Base-by-base conservation (phyloP, 1,284 basidiomycete species). In the Phellopilus nigrolimitatus region DNA sequence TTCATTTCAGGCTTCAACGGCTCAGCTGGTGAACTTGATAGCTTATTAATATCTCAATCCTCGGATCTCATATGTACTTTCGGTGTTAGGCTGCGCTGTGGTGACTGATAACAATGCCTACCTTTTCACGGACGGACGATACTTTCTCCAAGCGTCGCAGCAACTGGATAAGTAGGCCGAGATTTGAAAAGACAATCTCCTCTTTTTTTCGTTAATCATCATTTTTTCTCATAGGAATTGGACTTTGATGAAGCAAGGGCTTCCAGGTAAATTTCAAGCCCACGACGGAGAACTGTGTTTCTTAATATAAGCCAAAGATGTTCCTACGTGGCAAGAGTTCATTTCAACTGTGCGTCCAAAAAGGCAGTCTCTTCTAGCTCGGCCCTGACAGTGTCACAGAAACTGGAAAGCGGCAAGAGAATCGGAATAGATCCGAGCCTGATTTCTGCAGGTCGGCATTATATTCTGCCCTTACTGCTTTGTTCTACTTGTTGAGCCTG, bases 1-100 rank as follows among this genome's bases (percentile, higher is more conserved):
- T 97, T 81, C 70, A 89, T 97, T 56, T 92, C 91, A 31, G 91
- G 91, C 9, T 98, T 98, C 71, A 91, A 80, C 55, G 95, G 95
- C 31, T 95, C 92, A 17, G 93, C 95, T 55, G 95, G 91, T 82
- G 57, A 10, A 31, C 8, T 33, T 37, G 15, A 49, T 48, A 24
- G 5, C 7, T 21, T 21, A 15, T 22, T 13, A 25, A 17, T 17
- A n/a, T 15, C 21, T 21, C 6, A 21, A 43, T 9, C 21, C 42
- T 53, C 31, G 47, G n/a, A n/a, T n/a, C 50, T 36, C 61, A 63
- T 27, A 51, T 33, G 30, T 41, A 28, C 24, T 41, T 22, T 19
- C 6, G 19, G 27, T 24, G 15, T 6, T 57, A 89, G 88, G 90
- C 56, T 88, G 79, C 60, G 95, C 91, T 12, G 69, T 95, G 42